Evolutionary conservation across 2,329 filamentous ascomycete genomes (phyloP), one percentile per base, ranked within the genome.

Genomic region (Rhexocercosporidium sp.): DNA sequence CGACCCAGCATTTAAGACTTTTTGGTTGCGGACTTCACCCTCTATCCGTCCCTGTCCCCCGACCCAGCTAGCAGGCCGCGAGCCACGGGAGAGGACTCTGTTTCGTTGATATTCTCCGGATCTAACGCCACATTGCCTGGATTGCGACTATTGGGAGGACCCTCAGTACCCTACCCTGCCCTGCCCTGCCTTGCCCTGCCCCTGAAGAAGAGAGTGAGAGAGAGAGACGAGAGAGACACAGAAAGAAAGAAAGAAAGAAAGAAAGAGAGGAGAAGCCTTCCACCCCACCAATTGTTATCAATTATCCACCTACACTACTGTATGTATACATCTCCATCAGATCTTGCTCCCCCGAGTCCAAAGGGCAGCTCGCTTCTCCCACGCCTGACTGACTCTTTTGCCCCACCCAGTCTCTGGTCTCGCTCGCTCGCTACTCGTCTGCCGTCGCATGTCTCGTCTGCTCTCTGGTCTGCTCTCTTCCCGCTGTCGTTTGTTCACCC

Each of bases 51-150:
- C 53, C 53, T 37, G n/a, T 37, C 29, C 8, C 18, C 53, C 53
- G 31, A 57, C 20, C 54, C 34, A 57, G 54, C 20, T 14, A 39
- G 16, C 34, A 56, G 20, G 51, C 39, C 34, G 34, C 34, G 7
- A 39, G 25, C 25, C n/a, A 47, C 51, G 51, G 51, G 16, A 57
- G 53, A 22, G 31, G 14, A n/a, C 53, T 22, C 34, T 57, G 54
- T 41, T 39, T 57, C n/a, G 54, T 41, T 25, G 34, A 57, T 57
- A 57, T 57, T 57, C 54, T 39, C 54, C 54, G 54, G 11, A 57
- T 57, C 20, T 27, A 57, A 39, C 34, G 54, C 53, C 53, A 37
- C 53, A 37, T 54, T 54, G 39, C 8, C n/a, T n/a, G n/a, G n/a
- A 47, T 47, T 47, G 44, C 44, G 44, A 47, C 44, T 47, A 37